phyloP scores from a whole-genome alignment of 2,329 filamentous ascomycete genomes.

The Drechmeria coniospora region DNA sequence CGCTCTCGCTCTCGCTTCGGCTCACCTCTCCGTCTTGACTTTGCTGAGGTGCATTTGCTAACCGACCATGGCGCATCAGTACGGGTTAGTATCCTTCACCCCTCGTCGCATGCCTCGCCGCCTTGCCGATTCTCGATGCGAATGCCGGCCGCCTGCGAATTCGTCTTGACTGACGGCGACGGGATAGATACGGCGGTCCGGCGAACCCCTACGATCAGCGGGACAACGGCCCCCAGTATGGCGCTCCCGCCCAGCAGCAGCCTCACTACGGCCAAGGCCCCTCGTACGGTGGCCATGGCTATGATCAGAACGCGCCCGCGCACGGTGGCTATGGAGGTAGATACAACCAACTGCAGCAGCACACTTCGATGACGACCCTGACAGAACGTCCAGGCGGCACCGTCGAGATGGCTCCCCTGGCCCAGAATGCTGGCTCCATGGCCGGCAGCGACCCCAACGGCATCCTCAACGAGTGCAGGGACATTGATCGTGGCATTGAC shows the following conservation, averaged over 20 bases:
- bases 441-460: constrained; percentile 48
- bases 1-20: too few species aligned
- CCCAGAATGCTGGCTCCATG: constrained; percentile 32
- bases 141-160: constrained; percentile 14
- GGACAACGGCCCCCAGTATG: constrained; percentile 21
- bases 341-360: too few species aligned
- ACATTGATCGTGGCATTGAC: constrained; percentile 64
- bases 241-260: constrained; percentile 8
- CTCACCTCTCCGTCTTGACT: too few species aligned
- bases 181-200: constrained; percentile 35
- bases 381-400: constrained; percentile 22
- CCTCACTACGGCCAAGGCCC: constrained; percentile 8
- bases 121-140: neutral
- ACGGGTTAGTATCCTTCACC: constrained; percentile 42
- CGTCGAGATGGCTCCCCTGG: constrained; percentile 58
- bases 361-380: neutral
- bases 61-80: constrained; percentile 24
- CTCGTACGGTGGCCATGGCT: constrained; percentile 10
- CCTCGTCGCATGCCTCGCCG: too few species aligned
- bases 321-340: constrained; percentile 17
- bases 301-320: constrained; percentile 9
- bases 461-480: constrained; percentile 71
- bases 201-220: constrained; percentile 45
- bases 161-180: neutral
- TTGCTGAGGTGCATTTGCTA: constrained; percentile 8